Evolutionary conservation across 116 monocot species (phyloP).

Genomic region (Posidonia oceanica): DNA sequence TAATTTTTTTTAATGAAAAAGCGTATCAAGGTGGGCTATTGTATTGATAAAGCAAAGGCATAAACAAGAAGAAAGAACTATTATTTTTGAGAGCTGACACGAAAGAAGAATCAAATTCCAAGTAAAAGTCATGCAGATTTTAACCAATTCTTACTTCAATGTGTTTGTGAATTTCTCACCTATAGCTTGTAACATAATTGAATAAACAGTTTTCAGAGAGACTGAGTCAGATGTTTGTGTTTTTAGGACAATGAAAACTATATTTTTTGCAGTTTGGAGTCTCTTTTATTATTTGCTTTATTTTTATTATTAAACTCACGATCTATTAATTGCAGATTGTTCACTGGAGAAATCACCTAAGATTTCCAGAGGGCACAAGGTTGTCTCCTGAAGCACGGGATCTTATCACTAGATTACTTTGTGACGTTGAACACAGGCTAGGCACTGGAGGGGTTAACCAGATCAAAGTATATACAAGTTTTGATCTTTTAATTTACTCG

Average conservation of each 20-base stretch:
- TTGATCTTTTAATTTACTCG: slow-evolving; percentile 1
- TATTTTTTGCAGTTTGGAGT: neutral
- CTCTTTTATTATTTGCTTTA: neutral
- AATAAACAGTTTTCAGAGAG: too few species aligned
- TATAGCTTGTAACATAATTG: too few species aligned
- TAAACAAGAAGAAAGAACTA: too few species aligned
- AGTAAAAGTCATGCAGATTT: too few species aligned
- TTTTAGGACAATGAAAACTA: neutral
- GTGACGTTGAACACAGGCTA: slow-evolving; percentile 66
- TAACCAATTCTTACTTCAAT: too few species aligned
- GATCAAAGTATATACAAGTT: slow-evolving; percentile 45
- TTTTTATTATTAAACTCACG: neutral
- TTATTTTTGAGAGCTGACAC: too few species aligned
- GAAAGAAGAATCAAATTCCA: too few species aligned
- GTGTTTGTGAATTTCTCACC: too few species aligned
- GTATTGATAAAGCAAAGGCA: too few species aligned
- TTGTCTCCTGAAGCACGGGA: slow-evolving; percentile 52
- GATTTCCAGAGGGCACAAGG: slow-evolving; percentile 54
- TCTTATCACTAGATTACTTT: slow-evolving; percentile 68
- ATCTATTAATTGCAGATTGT: slow-evolving; percentile 45
- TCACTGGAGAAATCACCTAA: slow-evolving; percentile 64
- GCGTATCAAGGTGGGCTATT: too few species aligned
- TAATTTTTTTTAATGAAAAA: too few species aligned
- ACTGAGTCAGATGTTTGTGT: too few species aligned
- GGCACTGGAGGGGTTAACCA: slow-evolving; percentile 47